phyloP scores from a whole-genome alignment of 495 filamentous ascomycete genomes.

The Neurospora terricola region DNA sequence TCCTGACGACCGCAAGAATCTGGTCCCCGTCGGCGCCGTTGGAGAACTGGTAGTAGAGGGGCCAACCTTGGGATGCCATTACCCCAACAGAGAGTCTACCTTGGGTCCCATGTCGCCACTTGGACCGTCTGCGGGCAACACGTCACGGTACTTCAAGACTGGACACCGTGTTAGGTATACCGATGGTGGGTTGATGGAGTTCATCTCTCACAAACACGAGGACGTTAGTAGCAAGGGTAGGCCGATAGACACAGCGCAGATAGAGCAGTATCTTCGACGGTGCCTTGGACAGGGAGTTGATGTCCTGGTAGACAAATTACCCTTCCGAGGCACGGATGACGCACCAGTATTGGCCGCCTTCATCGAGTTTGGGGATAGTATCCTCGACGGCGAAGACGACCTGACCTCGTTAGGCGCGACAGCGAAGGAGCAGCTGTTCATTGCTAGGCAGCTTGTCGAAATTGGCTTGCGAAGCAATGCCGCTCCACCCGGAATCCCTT shows the following conservation, averaged over 20 bases:
- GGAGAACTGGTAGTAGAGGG: slow-evolving; percentile 40
- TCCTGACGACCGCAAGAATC: slow-evolving; percentile 37
- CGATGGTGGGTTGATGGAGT: slow-evolving; percentile 34
- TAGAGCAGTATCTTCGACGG: slow-evolving; percentile 33
- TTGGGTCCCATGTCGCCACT: slow-evolving; percentile 15
- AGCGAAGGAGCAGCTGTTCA: slow-evolving; percentile 27
- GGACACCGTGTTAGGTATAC: slow-evolving; percentile 35
- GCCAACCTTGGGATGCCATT: slow-evolving; percentile 29
- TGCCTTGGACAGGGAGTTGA: slow-evolving; percentile 37
- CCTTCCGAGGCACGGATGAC: slow-evolving; percentile 26
- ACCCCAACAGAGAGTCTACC: slow-evolving; percentile 23
- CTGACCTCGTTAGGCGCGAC: slow-evolving; percentile 19
- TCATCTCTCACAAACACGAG: slow-evolving; percentile 26
- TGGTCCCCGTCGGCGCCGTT: slow-evolving; percentile 35
- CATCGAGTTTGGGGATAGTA: slow-evolving; percentile 33
- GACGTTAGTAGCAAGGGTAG: slow-evolving; percentile 21
- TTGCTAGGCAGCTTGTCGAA: slow-evolving; percentile 29
- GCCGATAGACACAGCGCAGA: slow-evolving; percentile 24
- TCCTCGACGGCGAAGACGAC: slow-evolving; percentile 23
- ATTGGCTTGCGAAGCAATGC: slow-evolving; percentile 24
- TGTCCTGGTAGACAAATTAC: slow-evolving; percentile 34
- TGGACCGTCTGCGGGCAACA: slow-evolving; percentile 4
- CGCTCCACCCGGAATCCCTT: slow-evolving; percentile 26
- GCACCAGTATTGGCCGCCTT: slow-evolving; percentile 31
- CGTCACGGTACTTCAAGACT: slow-evolving; percentile 29